A percentile compares a stretch with the other conserved stretches of the same genome.
phyloP scores from a whole-genome alignment of 108 stramenopile genomes.

The Skeletonema costatum region DNA sequence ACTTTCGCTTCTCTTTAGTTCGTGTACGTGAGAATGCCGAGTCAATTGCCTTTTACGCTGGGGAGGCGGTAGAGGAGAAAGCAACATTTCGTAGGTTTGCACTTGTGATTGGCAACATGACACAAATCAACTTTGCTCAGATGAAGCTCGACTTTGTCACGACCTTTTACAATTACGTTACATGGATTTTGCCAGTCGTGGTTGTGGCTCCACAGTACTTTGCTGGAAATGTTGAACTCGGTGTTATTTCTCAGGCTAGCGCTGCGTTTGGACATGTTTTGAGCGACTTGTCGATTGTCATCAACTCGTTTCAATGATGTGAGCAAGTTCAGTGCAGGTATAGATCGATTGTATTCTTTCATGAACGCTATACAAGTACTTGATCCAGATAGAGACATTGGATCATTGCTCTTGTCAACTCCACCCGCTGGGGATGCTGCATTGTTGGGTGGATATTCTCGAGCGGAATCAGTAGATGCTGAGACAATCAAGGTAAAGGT shows the following conservation, averaged over 20 bases:
- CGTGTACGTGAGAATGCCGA: slow-evolving; percentile 83
- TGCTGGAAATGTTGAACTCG: slow-evolving; percentile 66
- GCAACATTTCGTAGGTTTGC: slow-evolving; percentile 56
- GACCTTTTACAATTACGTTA: slow-evolving; percentile 59
- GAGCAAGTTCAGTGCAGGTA: slow-evolving; percentile 59
- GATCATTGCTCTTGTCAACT: slow-evolving; percentile 14
- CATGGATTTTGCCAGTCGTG: slow-evolving; percentile 69
- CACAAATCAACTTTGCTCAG: slow-evolving; percentile 56
- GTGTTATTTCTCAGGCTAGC: slow-evolving; percentile 50
- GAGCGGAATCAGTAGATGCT: neutral
- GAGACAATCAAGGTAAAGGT: slow-evolving; percentile 25
- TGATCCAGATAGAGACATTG: slow-evolving; percentile 34
- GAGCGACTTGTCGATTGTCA: slow-evolving; percentile 72
- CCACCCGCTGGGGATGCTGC: neutral
- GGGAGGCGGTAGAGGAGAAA: slow-evolving; percentile 58
- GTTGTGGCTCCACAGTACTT: slow-evolving; percentile 77
- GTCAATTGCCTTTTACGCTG: slow-evolving; percentile 75
- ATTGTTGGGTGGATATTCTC: neutral
- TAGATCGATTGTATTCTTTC: slow-evolving; percentile 67
- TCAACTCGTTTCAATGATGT: slow-evolving; percentile 79
- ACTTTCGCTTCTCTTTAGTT: slow-evolving; percentile 77
- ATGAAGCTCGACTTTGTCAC: slow-evolving; percentile 78
- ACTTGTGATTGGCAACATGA: slow-evolving; percentile 60
- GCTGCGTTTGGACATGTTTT: slow-evolving; percentile 89
- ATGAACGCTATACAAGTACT: slow-evolving; percentile 46